A percentile compares a stretch with the other conserved stretches of the same genome.
phyloP scores from a whole-genome alignment of 257 asterid genomes.

The Solanum appendiculatum region DNA sequence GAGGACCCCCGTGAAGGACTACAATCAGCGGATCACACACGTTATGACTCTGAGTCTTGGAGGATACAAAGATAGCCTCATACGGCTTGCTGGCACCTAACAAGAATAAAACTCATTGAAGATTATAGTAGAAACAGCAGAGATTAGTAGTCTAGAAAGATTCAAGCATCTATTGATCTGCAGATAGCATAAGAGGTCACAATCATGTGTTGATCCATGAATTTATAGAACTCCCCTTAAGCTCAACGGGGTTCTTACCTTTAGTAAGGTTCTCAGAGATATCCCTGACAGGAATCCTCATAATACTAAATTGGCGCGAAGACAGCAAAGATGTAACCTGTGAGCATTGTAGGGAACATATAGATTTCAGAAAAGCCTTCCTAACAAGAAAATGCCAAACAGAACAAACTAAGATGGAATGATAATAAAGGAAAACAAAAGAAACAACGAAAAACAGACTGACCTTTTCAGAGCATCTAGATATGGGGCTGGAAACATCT shows the following conservation, averaged over 20 bases:
- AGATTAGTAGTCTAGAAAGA: neutral
- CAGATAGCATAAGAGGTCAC: neutral
- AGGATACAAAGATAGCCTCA: slow-evolving; percentile 86
- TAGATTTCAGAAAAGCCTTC: neutral
- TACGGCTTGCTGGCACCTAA: slow-evolving; percentile 79
- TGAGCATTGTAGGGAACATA: neutral
- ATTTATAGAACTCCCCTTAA: neutral
- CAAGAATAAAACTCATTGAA: neutral
- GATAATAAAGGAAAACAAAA: neutral
- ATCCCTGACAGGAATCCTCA: slow-evolving; percentile 64
- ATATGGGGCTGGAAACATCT: slow-evolving; percentile 53
- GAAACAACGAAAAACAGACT: neutral
- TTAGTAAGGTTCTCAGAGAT: slow-evolving; percentile 36
- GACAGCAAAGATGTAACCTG: slow-evolving; percentile 69
- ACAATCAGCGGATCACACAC: slow-evolving; percentile 57
- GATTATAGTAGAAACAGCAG: neutral
- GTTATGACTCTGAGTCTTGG: slow-evolving; percentile 43
- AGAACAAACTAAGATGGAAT: neutral
- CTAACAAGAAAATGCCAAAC: neutral
- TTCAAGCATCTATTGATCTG: neutral
- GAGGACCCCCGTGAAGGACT: slow-evolving; percentile 95
- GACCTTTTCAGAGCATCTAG: slow-evolving; percentile 62
- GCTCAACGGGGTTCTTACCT: slow-evolving; percentile 30
- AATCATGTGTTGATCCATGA: neutral
- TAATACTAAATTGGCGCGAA: slow-evolving; percentile 41